Conservation (phyloP, 371 early-diverging fungal genomes). For the Rhizopus arrhizus region DNA sequence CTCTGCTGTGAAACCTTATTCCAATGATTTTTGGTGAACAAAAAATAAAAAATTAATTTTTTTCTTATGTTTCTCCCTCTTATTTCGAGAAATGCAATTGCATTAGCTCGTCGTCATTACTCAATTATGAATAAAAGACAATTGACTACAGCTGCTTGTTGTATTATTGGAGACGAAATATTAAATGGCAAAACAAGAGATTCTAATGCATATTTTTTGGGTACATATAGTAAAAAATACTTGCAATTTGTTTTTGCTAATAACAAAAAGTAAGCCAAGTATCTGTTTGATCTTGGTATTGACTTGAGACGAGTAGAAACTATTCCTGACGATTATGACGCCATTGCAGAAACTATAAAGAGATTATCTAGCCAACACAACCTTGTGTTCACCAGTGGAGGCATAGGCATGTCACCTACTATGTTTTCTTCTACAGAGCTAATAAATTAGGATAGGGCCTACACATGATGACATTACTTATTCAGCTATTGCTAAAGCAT, state of each 20-base stretch:
- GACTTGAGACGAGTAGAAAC: constrained; percentile 63
- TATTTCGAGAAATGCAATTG: not conserved
- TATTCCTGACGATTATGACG: constrained; percentile 57
- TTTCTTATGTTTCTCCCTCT: not conserved
- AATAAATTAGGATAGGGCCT: constrained; percentile 37
- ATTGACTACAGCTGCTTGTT: constrained; percentile 37
- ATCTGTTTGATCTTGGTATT: constrained; percentile 63
- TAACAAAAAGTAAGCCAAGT: constrained; percentile 43
- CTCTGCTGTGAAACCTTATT: too few species aligned
- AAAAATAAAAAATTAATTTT: not conserved
- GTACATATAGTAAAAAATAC: constrained; percentile 20
- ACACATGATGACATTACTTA: constrained; percentile 80
- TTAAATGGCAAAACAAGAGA: constrained; percentile 76
- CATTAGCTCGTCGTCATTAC: not conserved
- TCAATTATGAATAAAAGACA: not conserved
- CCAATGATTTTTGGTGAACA: too few species aligned
- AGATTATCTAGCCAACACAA: constrained; percentile 56
- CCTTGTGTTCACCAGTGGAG: constrained; percentile 74
- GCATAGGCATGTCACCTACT: constrained; percentile 51
- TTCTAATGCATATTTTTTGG: constrained; percentile 63
- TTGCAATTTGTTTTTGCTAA: not conserved
- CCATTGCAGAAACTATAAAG: constrained; percentile 57
- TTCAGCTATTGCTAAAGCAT: constrained; percentile 67
- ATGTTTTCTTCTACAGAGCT: not conserved
- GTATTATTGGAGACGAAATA: constrained; percentile 71